Base-by-base conservation (phyloP, 2,329 filamentous ascomycete genomes). In the Colletotrichum higginsianum region DNA sequence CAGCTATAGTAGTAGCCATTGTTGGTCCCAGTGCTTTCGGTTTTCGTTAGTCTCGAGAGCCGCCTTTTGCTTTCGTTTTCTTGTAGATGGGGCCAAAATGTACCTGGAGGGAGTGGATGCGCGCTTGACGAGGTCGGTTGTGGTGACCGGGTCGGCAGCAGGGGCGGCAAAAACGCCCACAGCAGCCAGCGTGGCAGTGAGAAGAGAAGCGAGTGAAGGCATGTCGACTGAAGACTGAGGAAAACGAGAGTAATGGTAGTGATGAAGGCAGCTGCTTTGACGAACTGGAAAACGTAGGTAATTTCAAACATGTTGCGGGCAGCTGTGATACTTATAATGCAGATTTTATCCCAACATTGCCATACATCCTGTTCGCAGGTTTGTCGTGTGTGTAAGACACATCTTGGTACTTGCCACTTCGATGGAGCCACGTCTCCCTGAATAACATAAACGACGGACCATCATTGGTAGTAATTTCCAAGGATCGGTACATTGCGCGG, bases 1-100 rank as follows among this genome's bases (percentile, higher is more conserved):
- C 81, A 84, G 21, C 80, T 84, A 52, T 84, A 86, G 73, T 82
- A 85, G 72, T 83, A 85, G 63, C 83, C 83, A 71, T 82, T 81
- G 76, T 78, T 79, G 15, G 74, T 76, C 47, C 70, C 71, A 5
- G 53, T 56, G 53, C 46, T 67, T 61, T 26, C 18, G n/a, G 2
- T 4, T 40, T 2, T n/a, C 18, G n/a, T 56, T 9, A 56, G 53
- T 12, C 12, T 40, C 5, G 12, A 9, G 18, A 2, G 5, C 7
- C 4, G 6, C 15, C 21, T 8, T 2, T 2, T 12, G 1, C 11
- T 12, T 26, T 26, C 23, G 23, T 26, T 26, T 26, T 26, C 23
- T 26, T 26, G 26, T 26, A 26, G 26, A 56, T 13, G 11, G 5
- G 9, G 53, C 15, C 9, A 38, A 15, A 47, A 18, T 35, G 44